A percentile compares a stretch with the other conserved stretches of the same genome.
These are phyloP conservation scores for Amanita pallidorosea DNA, from an alignment of 768 basidiomycete genomes.

Conservation along the genomic window DNA sequence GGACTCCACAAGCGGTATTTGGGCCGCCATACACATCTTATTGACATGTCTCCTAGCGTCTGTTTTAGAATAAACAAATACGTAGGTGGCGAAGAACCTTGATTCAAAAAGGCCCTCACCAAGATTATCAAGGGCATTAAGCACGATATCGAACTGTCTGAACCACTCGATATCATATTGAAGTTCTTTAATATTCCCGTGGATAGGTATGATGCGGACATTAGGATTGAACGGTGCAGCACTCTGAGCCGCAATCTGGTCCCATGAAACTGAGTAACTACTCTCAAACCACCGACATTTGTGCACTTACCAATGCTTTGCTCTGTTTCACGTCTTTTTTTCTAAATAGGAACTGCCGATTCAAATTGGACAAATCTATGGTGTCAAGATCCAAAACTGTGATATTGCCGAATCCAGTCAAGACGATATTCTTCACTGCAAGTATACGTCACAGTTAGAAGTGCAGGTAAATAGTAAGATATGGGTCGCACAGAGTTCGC, in stretches of 20 bases:
- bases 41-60: constrained; percentile 95
- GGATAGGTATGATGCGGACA: constrained; percentile 78
- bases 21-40: constrained; percentile 92
- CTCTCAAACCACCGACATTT: neutral
- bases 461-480: neutral
- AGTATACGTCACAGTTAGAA: neutral
- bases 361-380: constrained; percentile 95
- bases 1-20: constrained; percentile 86
- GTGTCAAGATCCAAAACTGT: constrained; percentile 95
- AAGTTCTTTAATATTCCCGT: constrained; percentile 91
- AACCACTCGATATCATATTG: constrained; percentile 91
- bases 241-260: constrained; percentile 72
- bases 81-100: neutral
- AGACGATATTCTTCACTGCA: constrained; percentile 89
- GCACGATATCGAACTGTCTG: constrained; percentile 78
- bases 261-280: neutral
- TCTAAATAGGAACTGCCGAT: constrained; percentile 91
- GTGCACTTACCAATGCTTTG: constrained; percentile 67
- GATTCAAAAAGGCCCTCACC: constrained; percentile 37
- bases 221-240: constrained; percentile 82
- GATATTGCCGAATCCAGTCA: constrained; percentile 88
- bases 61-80: constrained; percentile 15
- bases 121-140: constrained; percentile 94
- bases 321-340: constrained; percentile 98
- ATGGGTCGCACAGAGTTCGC: constrained; percentile 64